Evolutionary conservation across 441 rosid species (phyloP), one percentile per base, ranked within the genome.

Genomic region (Rhodomyrtus psidioides): DNA sequence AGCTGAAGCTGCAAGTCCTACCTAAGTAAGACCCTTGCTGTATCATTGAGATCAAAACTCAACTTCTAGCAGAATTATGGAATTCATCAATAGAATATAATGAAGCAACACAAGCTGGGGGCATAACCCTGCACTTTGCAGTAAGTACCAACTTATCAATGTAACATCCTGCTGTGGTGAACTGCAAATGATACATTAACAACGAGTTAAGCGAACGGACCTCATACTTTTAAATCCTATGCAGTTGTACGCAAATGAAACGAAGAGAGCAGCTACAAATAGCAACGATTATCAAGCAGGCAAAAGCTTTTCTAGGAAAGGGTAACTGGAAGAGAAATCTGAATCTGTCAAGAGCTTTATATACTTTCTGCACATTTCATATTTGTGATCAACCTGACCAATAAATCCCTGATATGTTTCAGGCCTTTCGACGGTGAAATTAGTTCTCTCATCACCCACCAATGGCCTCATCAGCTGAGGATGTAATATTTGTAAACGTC

Each of bases 1-100:
- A 97, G 98, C 94, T 97, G 99, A 86, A 96, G 99, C 94, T 97
- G 79, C 79, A 39, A 65, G 79, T 13, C n/a, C 14, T 0, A 21
- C 26, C 26, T 19, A 70, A 70, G 4, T 39, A 39, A 65, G 79
- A 39, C 42, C 79, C 49, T 39, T 13, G 13, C 49, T 21, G 79
- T 70, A 6, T 70, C 49, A 70, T 39, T 39, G n/a, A 39, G 79
- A 70, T 34, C 15, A 70, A 39, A 70, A 21, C 49, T 70, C 49
- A 39, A 34, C 79, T 70, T 70, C 79, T 70, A 21, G 79, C 79
- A 70, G 24, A 59, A 70, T 39, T 39, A 39, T 39, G 14, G n/a
- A 70, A 17, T 34, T 34, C 13, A 28, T 70, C 49, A 34, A 39
- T 21, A 39, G n/a, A 57, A 39, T 39, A 39, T 49, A 70, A 24